These are phyloP conservation scores for Sarocladiaceae sp. DNA, from an alignment of 2,329 filamentous ascomycete genomes.

Conservation along the genomic window DNA sequence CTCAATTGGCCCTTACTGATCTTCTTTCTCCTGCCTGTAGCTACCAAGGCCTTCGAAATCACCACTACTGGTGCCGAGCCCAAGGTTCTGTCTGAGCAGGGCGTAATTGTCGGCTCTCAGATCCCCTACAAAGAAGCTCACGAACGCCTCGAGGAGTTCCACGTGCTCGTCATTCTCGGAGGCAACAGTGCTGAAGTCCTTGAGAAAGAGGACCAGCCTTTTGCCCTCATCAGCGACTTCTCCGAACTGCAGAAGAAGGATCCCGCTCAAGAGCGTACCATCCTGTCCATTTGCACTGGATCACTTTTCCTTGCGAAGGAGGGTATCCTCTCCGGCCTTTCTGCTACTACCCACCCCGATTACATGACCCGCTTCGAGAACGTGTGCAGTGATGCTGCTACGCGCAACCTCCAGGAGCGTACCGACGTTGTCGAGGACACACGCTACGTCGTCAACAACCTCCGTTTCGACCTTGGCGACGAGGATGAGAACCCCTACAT, in stretches of 20 bases:
- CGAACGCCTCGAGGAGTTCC: conserved; percentile 69
- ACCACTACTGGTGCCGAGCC: conserved; percentile 51
- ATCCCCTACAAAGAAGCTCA: conserved; percentile 76
- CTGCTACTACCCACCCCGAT: conserved; percentile 80
- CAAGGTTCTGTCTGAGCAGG: conserved; percentile 55
- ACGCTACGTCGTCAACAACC: conserved; percentile 87
- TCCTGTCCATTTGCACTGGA: conserved; percentile 77
- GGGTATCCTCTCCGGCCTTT: conserved; percentile 73
- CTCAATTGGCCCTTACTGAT: conserved; percentile 8
- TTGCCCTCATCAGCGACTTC: conserved; percentile 70
- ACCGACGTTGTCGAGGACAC: conserved; percentile 78
- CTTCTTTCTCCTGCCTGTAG: conserved; percentile 26
- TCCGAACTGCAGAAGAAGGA: conserved; percentile 77
- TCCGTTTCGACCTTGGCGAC: conserved; percentile 78
- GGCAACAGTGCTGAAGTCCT: conserved; percentile 62
- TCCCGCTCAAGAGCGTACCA: conserved; percentile 73
- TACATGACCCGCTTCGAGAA: conserved; percentile 77
- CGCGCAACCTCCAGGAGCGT: conserved; percentile 66
- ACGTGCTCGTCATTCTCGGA: conserved; percentile 74
- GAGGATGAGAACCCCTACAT: conserved; percentile 83
- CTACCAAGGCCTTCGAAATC: conserved; percentile 53
- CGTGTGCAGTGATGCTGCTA: conserved; percentile 69
- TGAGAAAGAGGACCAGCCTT: conserved; percentile 63
- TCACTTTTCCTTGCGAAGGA: conserved; percentile 72
- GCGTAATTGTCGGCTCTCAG: conserved; percentile 67